phyloP scores from a whole-genome alignment of 352 stramenopile species.

The Pythium brassicae region DNA sequence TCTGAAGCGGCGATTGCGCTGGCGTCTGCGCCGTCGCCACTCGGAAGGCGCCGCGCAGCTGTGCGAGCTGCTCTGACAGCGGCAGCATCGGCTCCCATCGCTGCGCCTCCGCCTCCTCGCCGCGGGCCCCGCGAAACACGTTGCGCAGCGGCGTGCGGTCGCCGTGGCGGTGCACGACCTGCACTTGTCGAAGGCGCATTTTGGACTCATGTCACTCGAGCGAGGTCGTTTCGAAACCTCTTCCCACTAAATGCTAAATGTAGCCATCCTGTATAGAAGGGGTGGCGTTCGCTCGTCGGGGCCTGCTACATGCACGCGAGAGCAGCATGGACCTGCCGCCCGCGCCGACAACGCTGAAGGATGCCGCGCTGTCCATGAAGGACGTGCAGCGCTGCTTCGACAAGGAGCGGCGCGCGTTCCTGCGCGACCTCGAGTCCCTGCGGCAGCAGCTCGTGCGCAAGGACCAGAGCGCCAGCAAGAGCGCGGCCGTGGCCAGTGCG shows the following conservation, averaged over 20 bases:
- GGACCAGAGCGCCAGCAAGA: constrained; percentile 45
- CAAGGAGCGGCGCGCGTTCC: constrained; percentile 64
- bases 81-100: constrained; percentile 48
- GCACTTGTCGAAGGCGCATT: constrained; percentile 63
- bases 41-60: constrained; percentile 28
- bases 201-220: too few species aligned
- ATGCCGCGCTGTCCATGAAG: constrained; percentile 49
- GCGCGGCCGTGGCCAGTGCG: constrained; percentile 42
- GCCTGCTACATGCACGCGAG: too few species aligned
- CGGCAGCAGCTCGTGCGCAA: constrained; percentile 77
- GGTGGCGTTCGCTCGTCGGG: too few species aligned
- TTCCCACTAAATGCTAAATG: background rate
- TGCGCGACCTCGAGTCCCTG: constrained; percentile 69
- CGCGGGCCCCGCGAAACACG: constrained; percentile 40
- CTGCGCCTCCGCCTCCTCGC: constrained; percentile 33
- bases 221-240: constrained; percentile 18
- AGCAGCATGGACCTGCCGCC: background rate
- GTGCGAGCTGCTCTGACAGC: constrained; percentile 22
- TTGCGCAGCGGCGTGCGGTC: constrained; percentile 77
- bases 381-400: constrained; percentile 74
- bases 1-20: constrained; percentile 33
- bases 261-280: too few species aligned
- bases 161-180: constrained; percentile 76
- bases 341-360: constrained; percentile 7
- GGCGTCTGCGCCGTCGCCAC: constrained; percentile 14